These are phyloP conservation scores for Lasiosphaeriaceae sp. DNA, from an alignment of 495 filamentous ascomycete genomes.

Conservation along the genomic window DNA sequence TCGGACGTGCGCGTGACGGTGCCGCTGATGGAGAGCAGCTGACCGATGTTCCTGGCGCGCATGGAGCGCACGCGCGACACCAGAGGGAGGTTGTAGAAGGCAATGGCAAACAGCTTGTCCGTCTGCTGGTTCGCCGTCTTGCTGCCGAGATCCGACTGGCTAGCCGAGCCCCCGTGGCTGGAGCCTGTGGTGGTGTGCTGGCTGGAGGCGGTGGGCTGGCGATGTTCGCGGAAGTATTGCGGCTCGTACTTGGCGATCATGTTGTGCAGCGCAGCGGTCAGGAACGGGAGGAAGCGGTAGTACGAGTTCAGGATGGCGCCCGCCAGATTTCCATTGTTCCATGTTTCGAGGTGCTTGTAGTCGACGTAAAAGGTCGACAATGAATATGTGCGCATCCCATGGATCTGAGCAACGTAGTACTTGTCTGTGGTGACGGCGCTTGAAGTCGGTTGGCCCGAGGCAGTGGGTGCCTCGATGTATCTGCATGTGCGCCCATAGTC, in stretches of 20 bases:
- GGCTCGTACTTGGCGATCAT: constrained; percentile 92
- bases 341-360: constrained; percentile 75
- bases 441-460: constrained; percentile 70
- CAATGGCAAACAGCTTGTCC: constrained; percentile 90
- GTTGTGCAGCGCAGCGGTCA: constrained; percentile 85
- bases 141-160: constrained; percentile 58
- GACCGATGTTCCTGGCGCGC: constrained; percentile 85
- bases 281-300: constrained; percentile 91
- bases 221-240: constrained; percentile 85
- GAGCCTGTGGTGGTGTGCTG: constrained; percentile 64
- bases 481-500: constrained; percentile 32
- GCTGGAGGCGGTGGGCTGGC: constrained; percentile 63
- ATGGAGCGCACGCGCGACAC: constrained; percentile 86
- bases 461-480: constrained; percentile 70
- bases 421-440: constrained; percentile 76
- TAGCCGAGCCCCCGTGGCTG: constrained; percentile 57
- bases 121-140: constrained; percentile 93
- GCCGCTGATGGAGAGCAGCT: constrained; percentile 89
- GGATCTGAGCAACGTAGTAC: constrained; percentile 95
- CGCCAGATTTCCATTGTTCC: constrained; percentile 69
- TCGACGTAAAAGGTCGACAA: constrained; percentile 98
- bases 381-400: constrained; percentile 77
- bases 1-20: constrained; percentile 96
- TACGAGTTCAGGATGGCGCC: constrained; percentile 83
- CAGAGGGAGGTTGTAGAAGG: constrained; percentile 96